A percentile compares a stretch with the other conserved stretches of the same genome.
Evolutionary conservation across 345 rosid genomes (phyloP).

Genomic region (Eucalyptus albens): DNA sequence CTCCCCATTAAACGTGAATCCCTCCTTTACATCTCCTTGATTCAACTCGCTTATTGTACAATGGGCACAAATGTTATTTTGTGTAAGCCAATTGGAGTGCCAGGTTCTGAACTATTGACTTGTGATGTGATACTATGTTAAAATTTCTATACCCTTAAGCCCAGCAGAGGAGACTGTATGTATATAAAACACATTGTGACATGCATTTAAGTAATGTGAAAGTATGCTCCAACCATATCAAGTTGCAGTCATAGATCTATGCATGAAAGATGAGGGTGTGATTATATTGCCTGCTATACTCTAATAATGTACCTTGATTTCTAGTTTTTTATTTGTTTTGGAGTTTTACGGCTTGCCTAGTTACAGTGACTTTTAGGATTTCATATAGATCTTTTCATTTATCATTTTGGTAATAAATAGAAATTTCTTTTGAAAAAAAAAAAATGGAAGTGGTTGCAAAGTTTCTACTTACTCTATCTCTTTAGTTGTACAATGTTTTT

Average conservation of each 20-base stretch:
- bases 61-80: background rate
- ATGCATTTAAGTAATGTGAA: background rate
- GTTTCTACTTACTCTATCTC: too few species aligned
- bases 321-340: background rate
- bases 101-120: background rate
- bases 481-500: too few species aligned
- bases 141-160: background rate
- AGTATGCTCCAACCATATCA: background rate
- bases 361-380: too few species aligned
- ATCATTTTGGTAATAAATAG: too few species aligned
- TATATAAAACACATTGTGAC: background rate
- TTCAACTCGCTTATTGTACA: background rate
- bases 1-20: background rate
- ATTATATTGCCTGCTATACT: background rate
- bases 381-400: too few species aligned
- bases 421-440: too few species aligned
- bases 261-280: background rate
- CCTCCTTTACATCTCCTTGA: background rate
- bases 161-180: background rate
- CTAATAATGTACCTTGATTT: background rate
- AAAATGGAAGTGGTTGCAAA: too few species aligned
- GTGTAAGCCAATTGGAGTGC: background rate
- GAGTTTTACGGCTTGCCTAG: background rate
- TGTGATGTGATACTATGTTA: background rate
- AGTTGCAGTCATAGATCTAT: background rate